Conservation (phyloP, 768 basidiomycete genomes). For the Calocybe gangraenosa region DNA sequence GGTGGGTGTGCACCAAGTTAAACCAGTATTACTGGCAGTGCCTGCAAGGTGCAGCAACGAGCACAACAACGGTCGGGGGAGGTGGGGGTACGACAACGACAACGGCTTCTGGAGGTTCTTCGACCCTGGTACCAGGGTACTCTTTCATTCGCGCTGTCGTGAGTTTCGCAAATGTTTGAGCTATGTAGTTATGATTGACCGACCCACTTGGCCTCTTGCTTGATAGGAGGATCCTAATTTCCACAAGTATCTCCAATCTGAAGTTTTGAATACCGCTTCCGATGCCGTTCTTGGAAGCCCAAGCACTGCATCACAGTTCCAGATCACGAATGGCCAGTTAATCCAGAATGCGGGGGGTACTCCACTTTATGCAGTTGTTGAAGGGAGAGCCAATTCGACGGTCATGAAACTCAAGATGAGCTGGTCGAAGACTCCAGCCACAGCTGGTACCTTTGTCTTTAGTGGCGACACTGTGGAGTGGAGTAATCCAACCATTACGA, state of each 20-base stretch:
- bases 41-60: too few relatives aligned
- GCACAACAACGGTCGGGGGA: too few relatives aligned
- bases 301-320: slow-evolving; percentile 53
- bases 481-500: slow-evolving; percentile 42
- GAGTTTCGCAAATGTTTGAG: too few relatives aligned
- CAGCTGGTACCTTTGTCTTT: slow-evolving; percentile 48
- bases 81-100: too few relatives aligned
- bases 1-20: too few relatives aligned
- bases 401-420: slow-evolving; percentile 45
- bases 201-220: too few relatives aligned
- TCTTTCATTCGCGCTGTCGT: too few relatives aligned
- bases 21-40: too few relatives aligned
- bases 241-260: slow-evolving; percentile 58
- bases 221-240: slow-evolving; percentile 51
- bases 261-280: slow-evolving; percentile 35
- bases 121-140: too few relatives aligned
- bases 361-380: slow-evolving; percentile 27
- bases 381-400: slow-evolving; percentile 38
- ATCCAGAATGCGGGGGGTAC: slow-evolving; percentile 42
- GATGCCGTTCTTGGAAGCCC: slow-evolving; percentile 50
- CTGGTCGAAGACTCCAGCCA: slow-evolving; percentile 44
- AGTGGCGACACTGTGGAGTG: slow-evolving; percentile 59
- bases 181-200: too few relatives aligned
- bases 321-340: slow-evolving; percentile 51
- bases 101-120: too few relatives aligned